Percentiles rank a stretch among this genome's conserved stretches.
phyloP scores from a whole-genome alignment of 164 flowering plant genomes.

The Berberis vulgaris region DNA sequence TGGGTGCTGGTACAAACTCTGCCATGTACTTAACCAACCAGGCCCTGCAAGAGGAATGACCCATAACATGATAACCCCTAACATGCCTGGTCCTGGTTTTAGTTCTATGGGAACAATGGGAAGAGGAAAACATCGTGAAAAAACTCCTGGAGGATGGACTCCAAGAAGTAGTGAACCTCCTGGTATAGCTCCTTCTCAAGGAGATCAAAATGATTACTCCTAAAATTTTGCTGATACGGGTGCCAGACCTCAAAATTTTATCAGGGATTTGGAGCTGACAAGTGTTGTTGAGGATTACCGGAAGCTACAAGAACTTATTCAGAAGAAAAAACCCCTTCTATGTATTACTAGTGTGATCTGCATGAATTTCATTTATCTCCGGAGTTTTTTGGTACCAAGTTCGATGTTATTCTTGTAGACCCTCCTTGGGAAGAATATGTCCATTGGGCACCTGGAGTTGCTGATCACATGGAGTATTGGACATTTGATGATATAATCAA shows the following conservation, averaged over 20 bases:
- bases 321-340: constrained; percentile 92
- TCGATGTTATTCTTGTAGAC: constrained; percentile 96
- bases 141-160: constrained; percentile 61
- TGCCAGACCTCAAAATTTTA: constrained; percentile 92
- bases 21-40: constrained; percentile 60
- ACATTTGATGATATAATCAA: constrained; percentile 89
- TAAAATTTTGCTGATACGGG: constrained; percentile 99
- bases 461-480: constrained; percentile 95
- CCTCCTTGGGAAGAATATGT: constrained; percentile 99
- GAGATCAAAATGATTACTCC: constrained; percentile 99
- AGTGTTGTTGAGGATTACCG: constrained; percentile 96
- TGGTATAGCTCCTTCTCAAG: constrained; percentile 98
- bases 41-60: constrained; percentile 61
- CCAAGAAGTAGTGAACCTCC: constrained; percentile 59
- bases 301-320: constrained; percentile 94
- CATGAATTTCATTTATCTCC: constrained; percentile 73
- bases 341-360: constrained; percentile 86
- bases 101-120: constrained; percentile 42
- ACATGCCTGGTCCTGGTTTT: constrained; percentile 56
- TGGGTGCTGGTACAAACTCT: constrained; percentile 51
- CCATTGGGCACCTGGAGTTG: constrained; percentile 94
- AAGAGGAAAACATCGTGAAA: constrained; percentile 62
- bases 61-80: constrained; percentile 25
- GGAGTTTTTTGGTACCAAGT: constrained; percentile 87
- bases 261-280: constrained; percentile 92